Conservation (phyloP, 805 yeast genomes). For the Starmera pachycereana region DNA sequence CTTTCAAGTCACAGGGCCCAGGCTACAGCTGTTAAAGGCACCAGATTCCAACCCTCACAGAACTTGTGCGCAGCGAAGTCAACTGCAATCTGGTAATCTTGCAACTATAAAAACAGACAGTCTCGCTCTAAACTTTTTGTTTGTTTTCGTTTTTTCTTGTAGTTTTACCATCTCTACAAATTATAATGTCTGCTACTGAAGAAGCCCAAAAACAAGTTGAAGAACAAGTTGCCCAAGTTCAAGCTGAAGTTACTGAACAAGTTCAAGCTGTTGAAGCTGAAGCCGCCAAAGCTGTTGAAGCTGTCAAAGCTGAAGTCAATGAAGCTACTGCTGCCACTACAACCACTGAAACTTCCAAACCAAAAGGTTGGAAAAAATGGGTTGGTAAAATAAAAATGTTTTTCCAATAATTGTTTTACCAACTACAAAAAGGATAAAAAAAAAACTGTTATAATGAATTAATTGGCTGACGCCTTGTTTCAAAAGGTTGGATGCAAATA, state of each 20-base stretch:
- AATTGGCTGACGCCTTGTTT: too few species aligned
- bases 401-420: not conserved
- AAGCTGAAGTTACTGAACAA: not conserved
- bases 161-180: not conserved
- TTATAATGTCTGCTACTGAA: slow-evolving; percentile 6
- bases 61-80: too few species aligned
- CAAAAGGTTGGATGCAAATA: too few species aligned
- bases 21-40: too few species aligned
- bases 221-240: slow-evolving; percentile 1
- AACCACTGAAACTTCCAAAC: slow-evolving; percentile 12
- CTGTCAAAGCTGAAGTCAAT: slow-evolving; percentile 3
- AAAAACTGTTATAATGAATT: too few species aligned
- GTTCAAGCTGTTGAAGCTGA: slow-evolving; percentile 12
- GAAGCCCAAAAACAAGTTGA: slow-evolving; percentile 11
- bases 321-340: slow-evolving; percentile 9
- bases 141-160: not conserved
- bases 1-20: too few species aligned
- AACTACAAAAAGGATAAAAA: too few species aligned
- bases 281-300: slow-evolving; percentile 7
- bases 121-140: not conserved
- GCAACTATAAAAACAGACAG: not conserved
- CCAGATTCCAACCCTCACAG: too few species aligned
- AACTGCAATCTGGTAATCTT: too few species aligned
- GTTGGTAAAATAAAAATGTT: slow-evolving; percentile 12
- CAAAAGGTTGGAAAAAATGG: slow-evolving; percentile 15